These are phyloP conservation scores for Stagonosporopsis tanaceti DNA, from an alignment of 2,329 filamentous ascomycete genomes.

Conservation along the genomic window DNA sequence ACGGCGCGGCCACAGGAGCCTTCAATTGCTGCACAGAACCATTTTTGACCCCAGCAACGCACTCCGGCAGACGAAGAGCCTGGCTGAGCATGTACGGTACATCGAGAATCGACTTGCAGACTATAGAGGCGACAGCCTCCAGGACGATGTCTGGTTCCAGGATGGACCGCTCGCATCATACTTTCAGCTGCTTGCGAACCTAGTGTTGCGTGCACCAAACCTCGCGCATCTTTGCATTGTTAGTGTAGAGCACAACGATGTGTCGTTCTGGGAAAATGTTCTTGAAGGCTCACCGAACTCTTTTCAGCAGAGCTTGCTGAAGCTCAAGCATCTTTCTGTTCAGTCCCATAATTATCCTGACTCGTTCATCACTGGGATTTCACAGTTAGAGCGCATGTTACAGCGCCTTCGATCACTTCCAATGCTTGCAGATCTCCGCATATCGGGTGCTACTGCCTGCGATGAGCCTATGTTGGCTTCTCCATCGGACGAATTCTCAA, in stretches of 20 bases:
- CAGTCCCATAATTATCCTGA: constrained; percentile 24
- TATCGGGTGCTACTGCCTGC: constrained; percentile 20
- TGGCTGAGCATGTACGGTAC: constrained; percentile 28
- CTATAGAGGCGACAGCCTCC: constrained; percentile 29
- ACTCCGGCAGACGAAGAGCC: background rate
- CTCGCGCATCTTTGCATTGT: constrained; percentile 33
- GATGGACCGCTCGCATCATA: constrained; percentile 23
- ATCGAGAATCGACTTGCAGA: constrained; percentile 39
- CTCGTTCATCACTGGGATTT: background rate
- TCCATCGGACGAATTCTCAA: constrained; percentile 2
- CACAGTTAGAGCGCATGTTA: constrained; percentile 19
- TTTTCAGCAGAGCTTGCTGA: constrained; percentile 14
- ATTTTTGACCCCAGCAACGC: constrained; percentile 3
- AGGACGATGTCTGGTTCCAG: constrained; percentile 12
- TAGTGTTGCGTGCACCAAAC: constrained; percentile 29
- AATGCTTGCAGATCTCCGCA: constrained; percentile 23
- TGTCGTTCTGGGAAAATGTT: constrained; percentile 36
- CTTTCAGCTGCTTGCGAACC: constrained; percentile 28
- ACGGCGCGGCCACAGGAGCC: constrained; percentile 18
- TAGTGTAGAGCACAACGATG: constrained; percentile 28
- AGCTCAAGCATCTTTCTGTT: constrained; percentile 26
- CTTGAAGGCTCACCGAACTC: background rate
- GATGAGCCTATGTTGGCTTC: background rate
- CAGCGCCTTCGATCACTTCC: constrained; percentile 18
- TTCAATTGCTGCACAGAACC: constrained; percentile 30